phyloP scores from a whole-genome alignment of 1,139 yeast genomes.

The Geotrichum phurueaensis region DNA sequence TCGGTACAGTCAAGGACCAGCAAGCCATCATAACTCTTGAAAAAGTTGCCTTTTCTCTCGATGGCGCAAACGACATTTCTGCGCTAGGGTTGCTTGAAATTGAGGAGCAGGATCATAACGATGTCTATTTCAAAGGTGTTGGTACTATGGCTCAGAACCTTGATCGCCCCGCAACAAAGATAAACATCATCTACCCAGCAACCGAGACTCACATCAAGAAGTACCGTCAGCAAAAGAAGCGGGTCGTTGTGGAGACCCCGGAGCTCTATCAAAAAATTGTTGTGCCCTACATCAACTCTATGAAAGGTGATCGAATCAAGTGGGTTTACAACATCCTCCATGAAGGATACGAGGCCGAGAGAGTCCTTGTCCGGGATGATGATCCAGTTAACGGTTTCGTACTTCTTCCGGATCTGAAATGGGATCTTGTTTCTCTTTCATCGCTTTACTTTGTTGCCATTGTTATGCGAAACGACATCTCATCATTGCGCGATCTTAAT shows the following conservation, averaged over 20 bases:
- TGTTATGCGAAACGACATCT: constrained; percentile 64
- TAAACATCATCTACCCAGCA: constrained; percentile 84
- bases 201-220: constrained; percentile 78
- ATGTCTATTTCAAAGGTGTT: constrained; percentile 78
- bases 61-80: constrained; percentile 23
- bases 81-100: constrained; percentile 36
- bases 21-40: constrained; percentile 71
- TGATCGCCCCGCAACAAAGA: constrained; percentile 55
- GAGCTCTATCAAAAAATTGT: constrained; percentile 58
- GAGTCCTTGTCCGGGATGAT: constrained; percentile 58
- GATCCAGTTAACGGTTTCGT: constrained; percentile 48
- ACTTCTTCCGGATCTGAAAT: constrained; percentile 53
- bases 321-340: constrained; percentile 88
- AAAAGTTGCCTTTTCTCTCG: constrained; percentile 53
- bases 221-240: constrained; percentile 52
- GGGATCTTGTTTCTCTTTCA: constrained; percentile 75
- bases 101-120: constrained; percentile 57
- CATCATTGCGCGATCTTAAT: constrained; percentile 69
- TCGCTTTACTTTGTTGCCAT: constrained; percentile 74
- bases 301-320: constrained; percentile 70
- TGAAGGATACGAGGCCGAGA: constrained; percentile 79
- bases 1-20: constrained; percentile 57
- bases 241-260: constrained; percentile 74
- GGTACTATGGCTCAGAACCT: constrained; percentile 45
- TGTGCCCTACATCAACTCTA: constrained; percentile 67